A percentile compares a stretch with the other conserved stretches of the same genome.
Conservation (phyloP, 495 filamentous ascomycete genomes). For the Neurospora sp. region DNA sequence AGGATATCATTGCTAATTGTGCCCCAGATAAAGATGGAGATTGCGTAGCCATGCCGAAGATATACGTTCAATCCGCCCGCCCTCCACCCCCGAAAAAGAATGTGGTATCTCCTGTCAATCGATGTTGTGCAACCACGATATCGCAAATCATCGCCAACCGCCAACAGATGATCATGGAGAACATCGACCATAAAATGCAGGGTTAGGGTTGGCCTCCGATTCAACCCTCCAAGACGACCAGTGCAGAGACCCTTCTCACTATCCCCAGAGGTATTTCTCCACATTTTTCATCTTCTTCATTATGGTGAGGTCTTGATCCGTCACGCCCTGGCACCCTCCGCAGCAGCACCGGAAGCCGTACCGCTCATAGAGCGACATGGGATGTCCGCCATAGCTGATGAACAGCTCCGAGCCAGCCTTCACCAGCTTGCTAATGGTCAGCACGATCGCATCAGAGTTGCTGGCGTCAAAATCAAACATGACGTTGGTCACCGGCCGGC, state of each 20-base stretch:
- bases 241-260: background rate
- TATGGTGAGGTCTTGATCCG: conserved; percentile 8
- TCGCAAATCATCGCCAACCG: background rate
- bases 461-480: conserved; percentile 4
- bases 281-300: background rate
- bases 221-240: background rate
- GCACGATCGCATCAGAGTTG: background rate
- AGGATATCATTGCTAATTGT: background rate
- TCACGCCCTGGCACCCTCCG: conserved; percentile 17
- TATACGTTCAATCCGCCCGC: background rate
- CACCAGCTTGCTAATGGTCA: conserved; percentile 9
- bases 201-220: background rate
- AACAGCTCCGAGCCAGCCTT: conserved; percentile 20
- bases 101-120: background rate
- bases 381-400: conserved; percentile 21
- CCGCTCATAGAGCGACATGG: conserved; percentile 14
- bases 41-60: background rate
- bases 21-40: background rate
- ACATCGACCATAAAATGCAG: background rate
- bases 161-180: background rate
- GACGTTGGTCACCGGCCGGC: conserved; percentile 11
- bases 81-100: background rate
- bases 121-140: background rate
- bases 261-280: background rate
- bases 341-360: conserved; percentile 27